These are phyloP conservation scores for Triticum timopheevii DNA, from an alignment of 176 grass and related monocot genomes.

Conservation along the genomic window DNA sequence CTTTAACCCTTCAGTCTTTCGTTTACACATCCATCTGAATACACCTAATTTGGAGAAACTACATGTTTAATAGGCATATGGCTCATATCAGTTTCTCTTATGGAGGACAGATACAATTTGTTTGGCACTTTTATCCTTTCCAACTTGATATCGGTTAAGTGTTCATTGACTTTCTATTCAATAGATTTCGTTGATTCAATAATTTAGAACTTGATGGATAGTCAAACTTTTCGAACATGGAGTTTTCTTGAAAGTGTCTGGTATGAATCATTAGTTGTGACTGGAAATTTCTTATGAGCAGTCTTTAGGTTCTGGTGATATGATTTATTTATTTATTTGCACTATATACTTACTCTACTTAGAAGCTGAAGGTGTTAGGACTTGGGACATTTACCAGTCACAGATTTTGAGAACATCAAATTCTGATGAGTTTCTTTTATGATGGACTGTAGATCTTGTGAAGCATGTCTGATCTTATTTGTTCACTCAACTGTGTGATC, in stretches of 20 bases:
- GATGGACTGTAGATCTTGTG: background rate
- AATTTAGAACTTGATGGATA: background rate
- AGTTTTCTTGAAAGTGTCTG: background rate
- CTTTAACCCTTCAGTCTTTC: background rate
- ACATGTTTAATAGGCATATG: background rate
- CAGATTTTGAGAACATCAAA: background rate
- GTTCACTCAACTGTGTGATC: conserved; percentile 7
- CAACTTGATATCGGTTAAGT: background rate
- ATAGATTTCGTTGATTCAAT: background rate
- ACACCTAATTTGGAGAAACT: background rate
- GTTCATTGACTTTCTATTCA: background rate
- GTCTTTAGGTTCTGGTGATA: background rate
- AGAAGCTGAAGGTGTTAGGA: background rate
- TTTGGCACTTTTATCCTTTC: background rate
- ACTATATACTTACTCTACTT: background rate
- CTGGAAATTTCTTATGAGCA: background rate
- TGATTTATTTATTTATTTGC: background rate
- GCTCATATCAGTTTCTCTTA: background rate
- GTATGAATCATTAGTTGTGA: background rate
- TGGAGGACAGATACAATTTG: conserved; percentile 1
- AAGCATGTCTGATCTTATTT: background rate
- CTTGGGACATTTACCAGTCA: background rate
- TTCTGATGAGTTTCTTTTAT: background rate
- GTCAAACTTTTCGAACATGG: background rate
- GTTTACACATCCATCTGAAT: background rate